Evolutionary conservation across 768 basidiomycete genomes (phyloP).

Genomic region (Leccinum sublutescens): DNA sequence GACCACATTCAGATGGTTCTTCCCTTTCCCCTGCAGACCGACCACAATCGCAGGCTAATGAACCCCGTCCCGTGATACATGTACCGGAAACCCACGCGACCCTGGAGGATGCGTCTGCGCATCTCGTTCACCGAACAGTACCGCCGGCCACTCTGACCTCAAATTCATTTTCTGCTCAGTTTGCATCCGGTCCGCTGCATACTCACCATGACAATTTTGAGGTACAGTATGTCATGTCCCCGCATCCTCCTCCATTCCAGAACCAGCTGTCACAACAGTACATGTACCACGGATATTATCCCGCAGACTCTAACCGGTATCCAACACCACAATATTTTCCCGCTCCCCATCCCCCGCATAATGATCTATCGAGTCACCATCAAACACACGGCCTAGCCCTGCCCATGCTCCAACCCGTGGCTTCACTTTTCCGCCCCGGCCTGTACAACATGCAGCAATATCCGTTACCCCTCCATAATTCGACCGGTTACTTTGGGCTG

Average conservation of each 20-base stretch:
- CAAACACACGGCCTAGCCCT: constrained; percentile 21
- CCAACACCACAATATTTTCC: constrained; percentile 41
- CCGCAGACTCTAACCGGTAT: constrained; percentile 37
- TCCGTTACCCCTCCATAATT: constrained; percentile 26
- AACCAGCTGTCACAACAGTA: constrained; percentile 33
- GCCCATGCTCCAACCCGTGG: constrained; percentile 24
- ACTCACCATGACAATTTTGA: constrained; percentile 36
- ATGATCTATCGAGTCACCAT: constrained; percentile 24
- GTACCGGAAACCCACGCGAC: background rate
- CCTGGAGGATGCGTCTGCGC: background rate
- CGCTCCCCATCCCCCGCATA: constrained; percentile 39
- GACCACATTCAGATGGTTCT: background rate
- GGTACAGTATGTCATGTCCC: constrained; percentile 48
- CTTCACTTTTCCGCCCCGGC: constrained; percentile 18
- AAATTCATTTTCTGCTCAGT: constrained; percentile 16
- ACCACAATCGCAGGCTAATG: constrained; percentile 6
- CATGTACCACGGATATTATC: constrained; percentile 36
- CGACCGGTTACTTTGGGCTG: constrained; percentile 36
- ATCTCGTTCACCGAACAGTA: background rate
- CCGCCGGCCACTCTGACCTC: constrained; percentile 23
- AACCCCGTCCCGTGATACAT: background rate
- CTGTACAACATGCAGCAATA: constrained; percentile 24
- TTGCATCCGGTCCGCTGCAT: constrained; percentile 31
- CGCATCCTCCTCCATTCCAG: constrained; percentile 34
- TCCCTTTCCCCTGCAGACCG: background rate